phyloP scores from a whole-genome alignment of 805 yeast species.

The Kazachstania viticola region DNA sequence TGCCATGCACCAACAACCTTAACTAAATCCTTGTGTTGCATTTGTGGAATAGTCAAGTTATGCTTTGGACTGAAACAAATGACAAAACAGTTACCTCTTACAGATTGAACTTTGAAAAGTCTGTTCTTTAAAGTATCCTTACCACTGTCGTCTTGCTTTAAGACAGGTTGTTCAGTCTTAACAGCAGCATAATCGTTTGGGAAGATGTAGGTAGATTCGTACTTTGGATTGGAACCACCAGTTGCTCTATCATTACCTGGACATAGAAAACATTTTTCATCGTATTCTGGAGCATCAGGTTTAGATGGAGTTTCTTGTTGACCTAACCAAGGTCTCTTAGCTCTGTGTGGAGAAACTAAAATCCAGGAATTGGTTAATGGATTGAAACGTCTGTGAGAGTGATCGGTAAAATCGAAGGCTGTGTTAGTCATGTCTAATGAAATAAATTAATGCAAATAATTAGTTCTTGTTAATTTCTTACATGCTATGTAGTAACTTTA shows the following conservation, averaged over 20 bases:
- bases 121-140: slow-evolving; percentile 27
- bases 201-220: slow-evolving; percentile 46
- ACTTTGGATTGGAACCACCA: slow-evolving; percentile 47
- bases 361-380: slow-evolving; percentile 62
- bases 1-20: slow-evolving; percentile 54
- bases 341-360: slow-evolving; percentile 64
- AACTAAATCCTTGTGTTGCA: slow-evolving; percentile 35
- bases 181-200: slow-evolving; percentile 67
- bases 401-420: slow-evolving; percentile 39
- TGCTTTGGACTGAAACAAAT: slow-evolving; percentile 67
- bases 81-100: slow-evolving; percentile 57
- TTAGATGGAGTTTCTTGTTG: slow-evolving; percentile 43
- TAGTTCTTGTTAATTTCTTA: too few relatives aligned
- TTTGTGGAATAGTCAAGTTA: slow-evolving; percentile 51
- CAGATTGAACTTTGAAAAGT: slow-evolving; percentile 45
- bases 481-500: too few relatives aligned
- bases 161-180: slow-evolving; percentile 41
- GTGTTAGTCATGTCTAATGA: slow-evolving; percentile 10
- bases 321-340: slow-evolving; percentile 76
- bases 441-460: too few relatives aligned
- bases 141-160: slow-evolving; percentile 12
- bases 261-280: slow-evolving; percentile 57
- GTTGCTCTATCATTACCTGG: slow-evolving; percentile 60
- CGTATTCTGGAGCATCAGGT: slow-evolving; percentile 40
- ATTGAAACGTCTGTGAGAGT: slow-evolving; percentile 59